Percentiles rank a stretch among this genome's conserved stretches.
phyloP scores from a whole-genome alignment of 2,329 filamentous ascomycete genomes.

The Neonectria sp. region DNA sequence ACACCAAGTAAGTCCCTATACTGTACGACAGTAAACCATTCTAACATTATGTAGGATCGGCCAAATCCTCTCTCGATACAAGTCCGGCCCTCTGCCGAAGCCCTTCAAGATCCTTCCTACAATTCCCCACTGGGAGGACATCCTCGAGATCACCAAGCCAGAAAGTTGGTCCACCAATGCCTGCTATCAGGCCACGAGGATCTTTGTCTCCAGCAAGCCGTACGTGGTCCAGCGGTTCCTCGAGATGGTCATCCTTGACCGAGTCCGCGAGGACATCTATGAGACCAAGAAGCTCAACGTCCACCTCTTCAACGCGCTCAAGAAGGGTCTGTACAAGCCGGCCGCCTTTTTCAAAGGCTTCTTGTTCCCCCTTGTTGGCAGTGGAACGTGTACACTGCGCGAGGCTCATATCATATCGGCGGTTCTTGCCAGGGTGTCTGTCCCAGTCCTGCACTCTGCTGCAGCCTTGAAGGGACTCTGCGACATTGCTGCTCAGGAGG shows the following conservation, averaged over 20 bases:
- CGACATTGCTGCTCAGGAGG: conserved; percentile 94
- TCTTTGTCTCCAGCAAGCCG: conserved; percentile 91
- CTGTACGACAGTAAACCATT: not conserved
- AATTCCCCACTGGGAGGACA: conserved; percentile 90
- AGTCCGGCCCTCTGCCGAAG: conserved; percentile 96
- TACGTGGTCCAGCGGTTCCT: conserved; percentile 87
- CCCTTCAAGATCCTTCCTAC: conserved; percentile 97
- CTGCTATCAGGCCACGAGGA: conserved; percentile 89
- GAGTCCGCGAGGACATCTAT: conserved; percentile 93
- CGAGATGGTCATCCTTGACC: conserved; percentile 87
- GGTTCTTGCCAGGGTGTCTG: conserved; percentile 86
- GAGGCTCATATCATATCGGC: conserved; percentile 94
- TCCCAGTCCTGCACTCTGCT: conserved; percentile 93
- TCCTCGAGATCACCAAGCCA: conserved; percentile 87
- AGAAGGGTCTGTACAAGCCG: conserved; percentile 94
- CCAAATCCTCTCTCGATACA: conserved; percentile 90
- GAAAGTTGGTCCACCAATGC: conserved; percentile 82
- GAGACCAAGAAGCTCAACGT: conserved; percentile 97
- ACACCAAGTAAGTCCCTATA: conserved; percentile 77
- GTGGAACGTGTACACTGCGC: conserved; percentile 89
- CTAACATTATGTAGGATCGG: conserved; percentile 74
- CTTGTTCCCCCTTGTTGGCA: conserved; percentile 89
- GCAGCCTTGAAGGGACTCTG: conserved; percentile 93
- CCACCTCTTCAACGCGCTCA: conserved; percentile 92
- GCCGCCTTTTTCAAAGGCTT: conserved; percentile 97